Conservation (phyloP, 192 early-diverging fungal genomes). For the Coemansia interrupta region DNA sequence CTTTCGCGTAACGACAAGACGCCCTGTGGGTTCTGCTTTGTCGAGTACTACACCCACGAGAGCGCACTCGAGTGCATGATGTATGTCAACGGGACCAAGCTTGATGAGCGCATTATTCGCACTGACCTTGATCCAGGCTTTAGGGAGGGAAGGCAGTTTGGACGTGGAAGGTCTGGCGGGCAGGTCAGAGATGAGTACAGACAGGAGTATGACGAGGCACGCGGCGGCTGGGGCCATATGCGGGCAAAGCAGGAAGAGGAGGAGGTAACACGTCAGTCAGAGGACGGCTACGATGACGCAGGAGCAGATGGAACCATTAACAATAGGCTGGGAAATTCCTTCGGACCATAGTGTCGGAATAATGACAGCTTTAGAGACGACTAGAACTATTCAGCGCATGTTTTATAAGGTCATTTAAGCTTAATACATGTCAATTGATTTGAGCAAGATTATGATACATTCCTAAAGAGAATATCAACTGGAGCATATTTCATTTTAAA, state of each 20-base stretch:
- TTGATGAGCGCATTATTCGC: constrained; percentile 92
- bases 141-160: constrained; percentile 88
- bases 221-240: constrained; percentile 93
- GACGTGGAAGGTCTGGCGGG: constrained; percentile 89
- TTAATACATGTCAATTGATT: too few relatives aligned
- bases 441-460: too few relatives aligned
- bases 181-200: constrained; percentile 96
- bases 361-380: not conserved
- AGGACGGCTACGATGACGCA: constrained; percentile 66
- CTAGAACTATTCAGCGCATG: not conserved
- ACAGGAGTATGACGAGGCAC: constrained; percentile 89
- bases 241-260: constrained; percentile 64
- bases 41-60: constrained; percentile 93
- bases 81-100: constrained; percentile 89
- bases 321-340: constrained; percentile 20
- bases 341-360: not conserved
- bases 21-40: constrained; percentile 99
- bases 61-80: constrained; percentile 92
- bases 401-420: too few relatives aligned
- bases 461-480: too few relatives aligned
- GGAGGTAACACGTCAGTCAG: constrained; percentile 45
- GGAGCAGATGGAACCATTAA: constrained; percentile 35
- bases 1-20: constrained; percentile 89
- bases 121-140: constrained; percentile 96
- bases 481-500: too few relatives aligned